Evolutionary conservation across 129 eudicot genomes (phyloP).

Genomic region (Lactuca sativa): DNA sequence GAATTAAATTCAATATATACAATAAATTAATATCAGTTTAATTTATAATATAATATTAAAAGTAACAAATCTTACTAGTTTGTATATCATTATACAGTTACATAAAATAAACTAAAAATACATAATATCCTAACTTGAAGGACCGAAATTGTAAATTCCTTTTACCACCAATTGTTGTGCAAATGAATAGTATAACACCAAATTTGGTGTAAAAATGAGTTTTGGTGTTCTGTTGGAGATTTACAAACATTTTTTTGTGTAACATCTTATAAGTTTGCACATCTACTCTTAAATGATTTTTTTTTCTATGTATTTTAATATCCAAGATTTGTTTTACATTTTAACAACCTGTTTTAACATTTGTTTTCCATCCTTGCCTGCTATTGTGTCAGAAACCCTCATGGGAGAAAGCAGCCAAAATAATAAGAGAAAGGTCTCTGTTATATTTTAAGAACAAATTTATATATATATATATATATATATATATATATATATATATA

Average conservation of each 20-base stretch:
- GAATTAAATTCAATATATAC: no score
- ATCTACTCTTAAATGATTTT: background rate
- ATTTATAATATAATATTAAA: no score
- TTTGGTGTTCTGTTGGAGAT: background rate
- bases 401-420: constrained; percentile 98
- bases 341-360: constrained; percentile 1
- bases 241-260: background rate
- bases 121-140: background rate
- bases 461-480: no score
- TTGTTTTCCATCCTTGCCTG: constrained; percentile 1
- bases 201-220: background rate
- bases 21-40: no score
- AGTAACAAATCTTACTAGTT: no score
- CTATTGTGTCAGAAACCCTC: constrained; percentile 78
- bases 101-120: no score
- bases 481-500: no score
- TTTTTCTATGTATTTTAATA: constrained; percentile 1
- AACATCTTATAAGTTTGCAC: background rate
- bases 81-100: background rate
- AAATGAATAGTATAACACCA: background rate
- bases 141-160: background rate
- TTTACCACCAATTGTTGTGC: no score
- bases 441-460: constrained; percentile 4
- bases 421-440: constrained; percentile 72
- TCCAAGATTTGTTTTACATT: background rate